Evolutionary conservation across 495 filamentous ascomycete species (phyloP).

Genomic region (Pyrenopolyporus hunteri): DNA sequence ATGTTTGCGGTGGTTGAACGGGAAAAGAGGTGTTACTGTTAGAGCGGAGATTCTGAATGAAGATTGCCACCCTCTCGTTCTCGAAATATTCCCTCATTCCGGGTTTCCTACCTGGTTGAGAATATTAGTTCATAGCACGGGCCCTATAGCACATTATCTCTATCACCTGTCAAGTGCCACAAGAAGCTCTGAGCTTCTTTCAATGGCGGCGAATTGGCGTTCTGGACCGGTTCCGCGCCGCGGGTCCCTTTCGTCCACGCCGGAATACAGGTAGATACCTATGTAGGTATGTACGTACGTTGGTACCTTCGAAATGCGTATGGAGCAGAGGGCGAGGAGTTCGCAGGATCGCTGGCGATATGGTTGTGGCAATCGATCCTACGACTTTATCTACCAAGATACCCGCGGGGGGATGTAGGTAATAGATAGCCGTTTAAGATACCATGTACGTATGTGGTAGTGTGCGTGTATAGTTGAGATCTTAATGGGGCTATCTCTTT

Average conservation of each 20-base stretch:
- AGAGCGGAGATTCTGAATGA: conserved; percentile 1
- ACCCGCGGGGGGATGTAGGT: background rate
- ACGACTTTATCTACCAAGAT: background rate
- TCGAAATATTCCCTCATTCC: conserved; percentile 32
- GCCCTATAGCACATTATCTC: conserved; percentile 22
- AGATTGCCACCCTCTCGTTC: conserved; percentile 21
- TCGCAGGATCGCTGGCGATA: too few relatives aligned
- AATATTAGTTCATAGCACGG: conserved; percentile 34
- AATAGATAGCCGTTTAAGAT: background rate
- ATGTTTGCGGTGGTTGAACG: background rate
- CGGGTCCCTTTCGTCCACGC: conserved; percentile 1
- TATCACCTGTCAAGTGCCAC: conserved; percentile 37
- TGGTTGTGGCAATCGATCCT: conserved; percentile 10
- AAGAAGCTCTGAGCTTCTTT: conserved; percentile 22
- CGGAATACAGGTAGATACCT: background rate
- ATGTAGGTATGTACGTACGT: background rate
- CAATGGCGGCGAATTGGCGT: conserved; percentile 23
- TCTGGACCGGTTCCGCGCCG: conserved; percentile 29
- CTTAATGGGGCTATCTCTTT: conserved; percentile 11
- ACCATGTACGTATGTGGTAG: background rate
- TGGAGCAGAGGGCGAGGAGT: too few relatives aligned
- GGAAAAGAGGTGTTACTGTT: background rate
- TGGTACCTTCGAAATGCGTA: background rate
- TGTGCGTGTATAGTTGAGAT: conserved; percentile 5
- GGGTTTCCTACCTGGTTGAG: conserved; percentile 31